A percentile compares a stretch with the other conserved stretches of the same genome.
Evolutionary conservation across 208 protist genomes (phyloP).

Genomic region (Trypanosoma scelopori): DNA sequence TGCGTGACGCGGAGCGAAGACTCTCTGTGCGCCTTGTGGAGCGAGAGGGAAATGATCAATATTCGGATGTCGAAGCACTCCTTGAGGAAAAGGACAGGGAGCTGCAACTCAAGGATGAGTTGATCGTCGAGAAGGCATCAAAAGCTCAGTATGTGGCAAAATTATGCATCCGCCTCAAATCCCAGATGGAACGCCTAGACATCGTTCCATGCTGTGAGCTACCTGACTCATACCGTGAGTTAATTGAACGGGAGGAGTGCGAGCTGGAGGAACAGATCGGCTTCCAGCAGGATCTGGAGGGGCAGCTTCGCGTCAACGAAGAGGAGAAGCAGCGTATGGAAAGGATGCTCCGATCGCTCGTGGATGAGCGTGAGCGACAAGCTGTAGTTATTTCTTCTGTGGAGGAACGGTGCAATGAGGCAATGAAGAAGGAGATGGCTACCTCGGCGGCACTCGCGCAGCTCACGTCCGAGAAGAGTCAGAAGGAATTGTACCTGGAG

Average conservation of each 20-base stretch:
- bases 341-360: conserved; percentile 59
- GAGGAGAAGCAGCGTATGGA: conserved; percentile 64
- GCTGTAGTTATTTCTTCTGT: conserved; percentile 44
- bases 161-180: conserved; percentile 60
- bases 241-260: conserved; percentile 53
- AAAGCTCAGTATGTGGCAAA: conserved; percentile 78
- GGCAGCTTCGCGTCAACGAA: conserved; percentile 45
- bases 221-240: conserved; percentile 62
- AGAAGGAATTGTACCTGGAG: conserved; percentile 63
- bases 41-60: conserved; percentile 21
- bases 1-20: conserved; percentile 57
- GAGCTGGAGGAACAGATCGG: conserved; percentile 51
- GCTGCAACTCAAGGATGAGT: conserved; percentile 74
- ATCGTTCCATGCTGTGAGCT: conserved; percentile 70
- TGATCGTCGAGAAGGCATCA: conserved; percentile 74
- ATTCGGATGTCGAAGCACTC: conserved; percentile 33
- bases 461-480: conserved; percentile 43
- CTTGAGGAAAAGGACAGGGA: conserved; percentile 69
- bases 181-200: conserved; percentile 66
- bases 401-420: conserved; percentile 49
- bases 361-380: conserved; percentile 60
- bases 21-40: conserved; percentile 39
- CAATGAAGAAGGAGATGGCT: conserved; percentile 50
- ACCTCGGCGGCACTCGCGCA: conserved; percentile 40
- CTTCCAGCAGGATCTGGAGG: conserved; percentile 65